Percentiles rank a stretch among this genome's conserved stretches.
These are phyloP conservation scores for Nymphaea thermarum DNA, from an alignment of 164 flowering plant genomes.

Conservation along the genomic window DNA sequence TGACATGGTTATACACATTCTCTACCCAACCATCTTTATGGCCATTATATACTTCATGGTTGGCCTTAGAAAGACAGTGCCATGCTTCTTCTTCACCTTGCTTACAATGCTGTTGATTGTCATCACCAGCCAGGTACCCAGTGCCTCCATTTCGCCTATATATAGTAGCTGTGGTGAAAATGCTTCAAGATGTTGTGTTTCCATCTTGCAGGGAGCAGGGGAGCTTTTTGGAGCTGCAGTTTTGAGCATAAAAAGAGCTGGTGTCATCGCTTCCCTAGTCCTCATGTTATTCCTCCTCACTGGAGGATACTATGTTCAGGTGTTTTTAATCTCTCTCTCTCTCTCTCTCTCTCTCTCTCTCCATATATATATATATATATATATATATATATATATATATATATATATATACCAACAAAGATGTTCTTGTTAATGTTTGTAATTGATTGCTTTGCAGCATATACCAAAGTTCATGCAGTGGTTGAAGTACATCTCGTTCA, in stretches of 20 bases:
- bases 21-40: slow-evolving; percentile 80
- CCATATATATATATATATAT: no score
- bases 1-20: slow-evolving; percentile 87
- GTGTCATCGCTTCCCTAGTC: slow-evolving; percentile 73
- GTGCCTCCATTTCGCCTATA: not conserved
- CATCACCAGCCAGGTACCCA: slow-evolving; percentile 78
- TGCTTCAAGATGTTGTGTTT: not conserved
- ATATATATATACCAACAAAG: no score
- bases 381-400: no score
- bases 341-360: slow-evolving; percentile 1
- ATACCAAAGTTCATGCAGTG: slow-evolving; percentile 86
- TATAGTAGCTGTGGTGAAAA: no score
- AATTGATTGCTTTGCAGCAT: slow-evolving; percentile 44
- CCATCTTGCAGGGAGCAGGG: slow-evolving; percentile 69
- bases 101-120: slow-evolving; percentile 48
- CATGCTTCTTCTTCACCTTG: slow-evolving; percentile 78
- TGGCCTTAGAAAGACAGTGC: slow-evolving; percentile 60
- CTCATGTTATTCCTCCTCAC: slow-evolving; percentile 93
- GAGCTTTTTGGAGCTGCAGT: slow-evolving; percentile 91
- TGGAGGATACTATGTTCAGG: slow-evolving; percentile 99
- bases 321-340: slow-evolving; percentile 9
- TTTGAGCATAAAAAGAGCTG: slow-evolving; percentile 81
- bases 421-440: not conserved
- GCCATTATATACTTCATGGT: slow-evolving; percentile 89
- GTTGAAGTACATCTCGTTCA: slow-evolving; percentile 83